Evolutionary conservation across 1,139 yeast genomes (phyloP).

Genomic region (Nakaseomyces uthaithaninus): DNA sequence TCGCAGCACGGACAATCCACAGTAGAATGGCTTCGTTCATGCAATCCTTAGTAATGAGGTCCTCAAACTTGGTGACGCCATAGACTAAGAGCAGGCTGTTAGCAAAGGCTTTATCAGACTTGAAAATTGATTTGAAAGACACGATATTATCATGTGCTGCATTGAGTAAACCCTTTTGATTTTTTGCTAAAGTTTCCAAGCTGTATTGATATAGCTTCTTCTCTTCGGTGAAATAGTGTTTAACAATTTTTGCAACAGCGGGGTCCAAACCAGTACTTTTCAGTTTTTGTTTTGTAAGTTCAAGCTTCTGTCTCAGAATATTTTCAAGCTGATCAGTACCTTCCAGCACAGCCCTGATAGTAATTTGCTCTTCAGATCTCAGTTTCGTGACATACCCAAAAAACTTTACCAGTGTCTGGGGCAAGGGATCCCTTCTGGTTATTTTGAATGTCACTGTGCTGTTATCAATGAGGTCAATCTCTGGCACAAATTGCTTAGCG

Average conservation of each 20-base stretch:
- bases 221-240: conserved; percentile 40
- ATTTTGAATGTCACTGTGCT: conserved; percentile 25
- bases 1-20: conserved; percentile 55
- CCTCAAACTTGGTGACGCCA: conserved; percentile 50
- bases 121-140: conserved; percentile 50
- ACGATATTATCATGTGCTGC: conserved; percentile 34
- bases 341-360: conserved; percentile 31
- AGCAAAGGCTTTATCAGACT: conserved; percentile 47
- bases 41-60: conserved; percentile 40
- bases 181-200: conserved; percentile 40
- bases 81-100: conserved; percentile 48
- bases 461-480: conserved; percentile 12
- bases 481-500: conserved; percentile 7
- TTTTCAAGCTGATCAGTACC: conserved; percentile 41
- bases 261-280: conserved; percentile 14
- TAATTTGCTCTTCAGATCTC: conserved; percentile 23
- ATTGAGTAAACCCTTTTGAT: conserved; percentile 45
- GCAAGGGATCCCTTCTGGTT: conserved; percentile 18
- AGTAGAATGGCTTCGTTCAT: conserved; percentile 54
- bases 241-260: conserved; percentile 30
- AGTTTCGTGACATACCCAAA: conserved; percentile 29
- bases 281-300: conserved; percentile 19
- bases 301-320: conserved; percentile 44
- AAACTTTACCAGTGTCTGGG: conserved; percentile 26
- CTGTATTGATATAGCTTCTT: conserved; percentile 39